These are phyloP conservation scores for Fistulifera pelliculosa DNA, from an alignment of 108 stramenopile species.

Conservation along the genomic window DNA sequence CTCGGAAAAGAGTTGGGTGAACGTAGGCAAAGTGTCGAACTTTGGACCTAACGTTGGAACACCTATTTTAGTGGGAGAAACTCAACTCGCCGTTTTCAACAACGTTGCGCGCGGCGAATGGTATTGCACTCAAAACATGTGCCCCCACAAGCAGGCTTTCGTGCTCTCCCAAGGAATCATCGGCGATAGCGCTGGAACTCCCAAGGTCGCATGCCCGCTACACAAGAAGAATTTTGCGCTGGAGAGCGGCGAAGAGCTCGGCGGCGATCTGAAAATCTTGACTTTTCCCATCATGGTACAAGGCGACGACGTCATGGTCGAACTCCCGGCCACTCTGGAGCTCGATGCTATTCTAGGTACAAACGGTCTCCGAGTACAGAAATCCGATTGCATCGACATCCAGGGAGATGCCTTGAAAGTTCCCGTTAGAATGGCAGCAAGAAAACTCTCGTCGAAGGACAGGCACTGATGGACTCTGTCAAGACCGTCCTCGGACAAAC, in stretches of 20 bases:
- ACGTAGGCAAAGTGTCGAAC: conserved; percentile 56
- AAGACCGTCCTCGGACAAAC: no score
- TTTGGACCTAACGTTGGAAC: conserved; percentile 78
- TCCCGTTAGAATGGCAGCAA: background rate
- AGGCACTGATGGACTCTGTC: no score
- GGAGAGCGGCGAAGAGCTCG: conserved; percentile 50
- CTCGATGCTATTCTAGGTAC: conserved; percentile 84
- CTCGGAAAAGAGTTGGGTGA: conserved; percentile 78
- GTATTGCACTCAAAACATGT: conserved; percentile 90
- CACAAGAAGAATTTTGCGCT: conserved; percentile 89
- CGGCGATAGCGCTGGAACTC: conserved; percentile 55
- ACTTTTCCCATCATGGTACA: conserved; percentile 82
- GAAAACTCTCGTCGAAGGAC: no score
- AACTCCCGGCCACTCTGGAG: conserved; percentile 71
- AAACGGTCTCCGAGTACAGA: conserved; percentile 60
- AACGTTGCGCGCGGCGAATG: conserved; percentile 64
- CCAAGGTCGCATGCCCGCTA: conserved; percentile 90
- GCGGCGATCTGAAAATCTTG: conserved; percentile 68
- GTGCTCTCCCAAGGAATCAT: conserved; percentile 88
- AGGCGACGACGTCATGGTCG: conserved; percentile 64
- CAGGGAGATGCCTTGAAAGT: conserved; percentile 41
- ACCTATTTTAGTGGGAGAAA: conserved; percentile 77
- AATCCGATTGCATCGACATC: conserved; percentile 62
- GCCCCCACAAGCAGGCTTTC: conserved; percentile 90
- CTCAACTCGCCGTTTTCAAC: conserved; percentile 89